Evolutionary conservation across 1,139 yeast species (phyloP), one percentile per base, ranked within the genome.

Genomic region (Diutina scorzettiae): DNA sequence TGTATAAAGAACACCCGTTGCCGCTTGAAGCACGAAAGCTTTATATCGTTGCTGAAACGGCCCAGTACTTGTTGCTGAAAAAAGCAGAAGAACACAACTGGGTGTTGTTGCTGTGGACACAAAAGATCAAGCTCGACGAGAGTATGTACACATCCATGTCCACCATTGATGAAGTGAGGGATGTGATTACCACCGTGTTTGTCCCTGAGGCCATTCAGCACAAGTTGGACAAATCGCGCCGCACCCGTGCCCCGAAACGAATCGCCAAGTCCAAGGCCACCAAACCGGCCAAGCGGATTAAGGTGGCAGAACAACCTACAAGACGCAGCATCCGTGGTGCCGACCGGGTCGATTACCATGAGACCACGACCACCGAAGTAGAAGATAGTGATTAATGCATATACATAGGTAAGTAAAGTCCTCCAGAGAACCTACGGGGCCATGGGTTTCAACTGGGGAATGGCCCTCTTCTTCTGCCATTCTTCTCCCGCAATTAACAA

Each of bases 101-200:
- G 95, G 72, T 73, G 19, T 65, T 83, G 47, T 74, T 78, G 27
- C 77, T 89, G 0, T 87, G 91, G 78, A 94, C 95, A 0, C 93
- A 91, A 1, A 81, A 79, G 50, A 58, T 82, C 24, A 73, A 73
- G 29, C 59, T 86, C 23, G 81, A 93, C 0, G 59, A 68, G 11
- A 95, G 84, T 52, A 58, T 82, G 9, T 85, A 69, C 57, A 62
- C 67, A 11, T 76, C 83, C 1, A 78, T 81, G 69, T 55, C 62
- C 2, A 58, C 66, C 34, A 53, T 64, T 6, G 53, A 56, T 23
- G 75, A 69, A 48, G 73, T 74, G 1, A 75, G 71, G 47, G 53
- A 53, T 8, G 56, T 71, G 45, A 66, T 71, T 2, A 58, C 72
- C 1, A 69, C 62, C 12, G 65, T 72, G 4, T 80, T 66, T 51